A percentile compares a stretch with the other conserved stretches of the same genome.
These are phyloP conservation scores for Halophytophthora batemanensis DNA, from an alignment of 352 stramenopile genomes.

Conservation along the genomic window DNA sequence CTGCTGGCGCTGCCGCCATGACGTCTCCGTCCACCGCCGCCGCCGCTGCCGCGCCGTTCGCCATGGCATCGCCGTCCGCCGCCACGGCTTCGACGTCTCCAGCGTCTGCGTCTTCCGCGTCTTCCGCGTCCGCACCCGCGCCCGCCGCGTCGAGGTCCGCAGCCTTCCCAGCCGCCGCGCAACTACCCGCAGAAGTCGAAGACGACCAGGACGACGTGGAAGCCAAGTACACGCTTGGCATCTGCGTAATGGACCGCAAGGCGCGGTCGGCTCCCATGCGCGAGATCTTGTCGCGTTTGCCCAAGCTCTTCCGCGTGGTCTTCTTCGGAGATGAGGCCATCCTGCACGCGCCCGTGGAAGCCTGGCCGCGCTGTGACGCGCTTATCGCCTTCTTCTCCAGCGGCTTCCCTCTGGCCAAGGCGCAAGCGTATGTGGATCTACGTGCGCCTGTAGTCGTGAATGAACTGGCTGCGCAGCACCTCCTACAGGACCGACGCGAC, in stretches of 20 bases:
- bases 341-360: conserved; percentile 90
- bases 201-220: background rate
- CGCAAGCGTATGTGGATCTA: conserved; percentile 94
- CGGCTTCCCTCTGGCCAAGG: conserved; percentile 97
- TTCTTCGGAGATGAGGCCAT: conserved; percentile 98
- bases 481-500: conserved; percentile 93
- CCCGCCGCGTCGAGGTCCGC: too few species aligned
- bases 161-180: too few species aligned
- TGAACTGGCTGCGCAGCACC: conserved; percentile 94
- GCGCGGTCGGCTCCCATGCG: conserved; percentile 93
- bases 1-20: conserved; percentile 16
- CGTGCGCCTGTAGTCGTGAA: conserved; percentile 96
- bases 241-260: conserved; percentile 99
- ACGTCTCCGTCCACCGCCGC: conserved; percentile 8
- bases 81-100: background rate
- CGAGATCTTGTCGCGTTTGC: conserved; percentile 93
- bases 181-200: too few species aligned
- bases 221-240: conserved; percentile 80
- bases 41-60: background rate
- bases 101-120: too few species aligned
- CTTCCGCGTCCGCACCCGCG: too few species aligned
- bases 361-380: conserved; percentile 94
- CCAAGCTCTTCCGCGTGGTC: conserved; percentile 92
- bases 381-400: conserved; percentile 98
- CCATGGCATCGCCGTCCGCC: conserved; percentile 20